Percentiles rank a stretch among this genome's conserved stretches.
These are phyloP conservation scores for Termitomyces sp. DNA, from an alignment of 768 basidiomycete species.

Conservation along the genomic window DNA sequence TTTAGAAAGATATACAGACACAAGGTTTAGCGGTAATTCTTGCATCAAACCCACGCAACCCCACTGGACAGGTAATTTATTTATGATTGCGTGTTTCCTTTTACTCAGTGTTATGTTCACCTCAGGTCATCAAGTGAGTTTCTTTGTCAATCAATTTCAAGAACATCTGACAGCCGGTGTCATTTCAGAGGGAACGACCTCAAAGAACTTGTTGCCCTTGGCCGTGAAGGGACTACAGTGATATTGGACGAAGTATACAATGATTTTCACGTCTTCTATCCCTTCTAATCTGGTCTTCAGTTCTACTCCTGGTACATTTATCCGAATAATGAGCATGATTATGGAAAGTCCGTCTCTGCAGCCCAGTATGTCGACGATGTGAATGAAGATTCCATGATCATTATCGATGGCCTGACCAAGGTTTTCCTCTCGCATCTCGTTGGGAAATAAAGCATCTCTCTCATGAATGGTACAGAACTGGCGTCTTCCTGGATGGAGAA, in stretches of 20 bases:
- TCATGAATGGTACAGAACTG: conserved; percentile 59
- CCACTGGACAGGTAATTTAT: conserved; percentile 77
- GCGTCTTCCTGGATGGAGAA: conserved; percentile 92
- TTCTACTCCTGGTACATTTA: conserved; percentile 97
- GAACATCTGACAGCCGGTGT: not conserved
- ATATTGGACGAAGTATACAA: conserved; percentile 72
- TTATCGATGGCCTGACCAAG: conserved; percentile 93
- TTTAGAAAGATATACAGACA: conserved; percentile 71
- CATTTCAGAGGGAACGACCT: conserved; percentile 66
- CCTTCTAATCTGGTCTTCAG: conserved; percentile 29
- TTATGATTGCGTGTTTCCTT: not conserved
- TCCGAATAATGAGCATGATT: conserved; percentile 68
- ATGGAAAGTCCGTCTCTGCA: conserved; percentile 75
- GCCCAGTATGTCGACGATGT: conserved; percentile 87
- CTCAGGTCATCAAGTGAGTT: conserved; percentile 46
- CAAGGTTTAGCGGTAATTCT: conserved; percentile 84
- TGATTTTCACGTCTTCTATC: not conserved
- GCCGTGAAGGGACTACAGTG: conserved; percentile 75
- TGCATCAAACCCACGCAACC: conserved; percentile 94
- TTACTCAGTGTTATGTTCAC: not conserved
- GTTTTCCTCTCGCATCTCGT: conserved; percentile 24
- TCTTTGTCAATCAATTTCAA: not conserved
- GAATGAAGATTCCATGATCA: conserved; percentile 74
- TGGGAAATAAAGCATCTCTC: not conserved
- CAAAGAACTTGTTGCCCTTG: conserved; percentile 68